phyloP scores from a whole-genome alignment of 257 asterid genomes.

The Solanum chaucha region DNA sequence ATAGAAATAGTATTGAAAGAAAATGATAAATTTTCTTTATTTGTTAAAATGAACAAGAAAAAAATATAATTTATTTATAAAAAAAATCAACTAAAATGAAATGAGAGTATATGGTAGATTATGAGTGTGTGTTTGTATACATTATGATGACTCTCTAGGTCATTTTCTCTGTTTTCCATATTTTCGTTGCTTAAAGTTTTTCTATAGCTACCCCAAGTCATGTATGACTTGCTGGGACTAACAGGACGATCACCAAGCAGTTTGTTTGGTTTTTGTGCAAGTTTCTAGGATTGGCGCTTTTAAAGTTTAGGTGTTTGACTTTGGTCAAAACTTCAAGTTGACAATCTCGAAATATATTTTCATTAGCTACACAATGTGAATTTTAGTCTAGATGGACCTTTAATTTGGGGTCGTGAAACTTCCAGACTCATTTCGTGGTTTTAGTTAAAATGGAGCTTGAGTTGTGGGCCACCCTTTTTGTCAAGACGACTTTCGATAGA shows the following conservation, averaged over 20 bases:
- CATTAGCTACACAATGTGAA: too few relatives aligned
- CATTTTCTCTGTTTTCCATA: too few relatives aligned
- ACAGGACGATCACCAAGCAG: not conserved
- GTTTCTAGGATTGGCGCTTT: not conserved
- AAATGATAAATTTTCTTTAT: too few relatives aligned
- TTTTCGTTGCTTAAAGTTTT: not conserved
- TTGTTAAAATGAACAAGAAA: not conserved
- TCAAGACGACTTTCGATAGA: not conserved
- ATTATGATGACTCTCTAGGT: not conserved
- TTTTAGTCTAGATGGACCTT: too few relatives aligned
- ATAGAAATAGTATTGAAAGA: not conserved
- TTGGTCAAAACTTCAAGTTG: not conserved
- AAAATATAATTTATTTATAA: too few relatives aligned
- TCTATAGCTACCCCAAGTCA: not conserved
- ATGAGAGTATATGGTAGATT: not conserved
- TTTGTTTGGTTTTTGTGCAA: not conserved
- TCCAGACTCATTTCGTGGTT: not conserved
- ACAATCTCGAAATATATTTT: not conserved
- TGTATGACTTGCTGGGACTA: not conserved
- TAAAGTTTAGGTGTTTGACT: not conserved
- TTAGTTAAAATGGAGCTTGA: not conserved
- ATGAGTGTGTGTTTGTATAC: not conserved
- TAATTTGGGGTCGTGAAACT: not conserved
- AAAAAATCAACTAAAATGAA: not conserved
- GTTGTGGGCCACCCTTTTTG: not conserved